A percentile compares a stretch with the other conserved stretches of the same genome.
phyloP scores from a whole-genome alignment of 2,329 filamentous ascomycete genomes.

The Colletotrichum cuscutae region DNA sequence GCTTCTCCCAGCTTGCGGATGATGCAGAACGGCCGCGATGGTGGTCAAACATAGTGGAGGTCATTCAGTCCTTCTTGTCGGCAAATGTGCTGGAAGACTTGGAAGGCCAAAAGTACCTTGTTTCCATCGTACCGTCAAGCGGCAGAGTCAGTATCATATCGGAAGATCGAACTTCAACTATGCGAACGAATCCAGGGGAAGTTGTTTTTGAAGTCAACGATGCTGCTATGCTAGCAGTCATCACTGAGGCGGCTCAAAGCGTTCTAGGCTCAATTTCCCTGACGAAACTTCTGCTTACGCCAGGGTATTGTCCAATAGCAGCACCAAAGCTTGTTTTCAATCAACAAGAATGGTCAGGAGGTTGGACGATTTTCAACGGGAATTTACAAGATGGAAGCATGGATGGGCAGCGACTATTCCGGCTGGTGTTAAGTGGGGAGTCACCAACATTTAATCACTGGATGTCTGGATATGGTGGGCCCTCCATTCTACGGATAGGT shows the following conservation, averaged over 20 bases:
- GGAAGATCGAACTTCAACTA: no score
- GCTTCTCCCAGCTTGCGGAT: rapidly evolving
- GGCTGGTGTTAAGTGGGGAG: rapidly evolving
- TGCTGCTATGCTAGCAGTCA: not conserved
- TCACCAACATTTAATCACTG: rapidly evolving
- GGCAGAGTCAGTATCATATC: not conserved
- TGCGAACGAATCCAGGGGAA: not conserved
- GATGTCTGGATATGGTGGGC: no score
- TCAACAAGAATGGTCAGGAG: no score
- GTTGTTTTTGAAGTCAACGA: not conserved
- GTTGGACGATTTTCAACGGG: rapidly evolving
- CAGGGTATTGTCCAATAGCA: not conserved
- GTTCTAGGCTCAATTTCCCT: not conserved
- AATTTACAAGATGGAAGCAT: not conserved
- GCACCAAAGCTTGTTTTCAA: not conserved
- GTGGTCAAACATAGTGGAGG: not conserved
- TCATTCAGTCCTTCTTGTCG: not conserved
- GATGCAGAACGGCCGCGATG: rapidly evolving
- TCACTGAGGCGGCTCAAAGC: not conserved
- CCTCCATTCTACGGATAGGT: not conserved
- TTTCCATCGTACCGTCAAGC: not conserved
- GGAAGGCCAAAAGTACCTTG: not conserved
- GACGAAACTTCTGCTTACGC: not conserved
- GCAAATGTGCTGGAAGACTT: not conserved
- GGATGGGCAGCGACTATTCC: not conserved